Evolutionary conservation across 257 asterid species (phyloP).

Genomic region (Primulina huaijiensis): DNA sequence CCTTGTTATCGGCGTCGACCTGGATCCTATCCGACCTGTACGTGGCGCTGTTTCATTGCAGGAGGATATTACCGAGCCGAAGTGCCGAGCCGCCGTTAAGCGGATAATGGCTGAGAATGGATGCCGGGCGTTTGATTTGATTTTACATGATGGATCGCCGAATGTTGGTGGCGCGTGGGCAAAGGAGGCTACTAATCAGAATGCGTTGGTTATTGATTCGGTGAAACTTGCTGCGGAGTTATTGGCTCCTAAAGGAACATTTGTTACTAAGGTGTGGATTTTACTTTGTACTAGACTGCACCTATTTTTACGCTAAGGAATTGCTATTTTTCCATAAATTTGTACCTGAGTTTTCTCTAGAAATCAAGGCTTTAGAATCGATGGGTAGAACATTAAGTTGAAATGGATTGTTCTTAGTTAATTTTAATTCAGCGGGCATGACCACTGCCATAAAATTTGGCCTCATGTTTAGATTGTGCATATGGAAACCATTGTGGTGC

Average conservation of each 20-base stretch:
- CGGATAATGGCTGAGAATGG: slow-evolving; percentile 77
- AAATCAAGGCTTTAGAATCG: not conserved
- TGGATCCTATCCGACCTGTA: slow-evolving; percentile 73
- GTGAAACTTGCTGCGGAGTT: slow-evolving; percentile 80
- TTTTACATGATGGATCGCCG: slow-evolving; percentile 89
- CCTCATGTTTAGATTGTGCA: not conserved
- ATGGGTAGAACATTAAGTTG: too few relatives aligned
- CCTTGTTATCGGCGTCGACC: slow-evolving; percentile 83
- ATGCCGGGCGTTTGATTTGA: slow-evolving; percentile 65
- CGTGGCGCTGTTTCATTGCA: slow-evolving; percentile 78
- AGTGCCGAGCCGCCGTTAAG: slow-evolving; percentile 61
- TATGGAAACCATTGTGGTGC: not conserved
- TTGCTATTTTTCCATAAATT: not conserved
- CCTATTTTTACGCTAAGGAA: not conserved
- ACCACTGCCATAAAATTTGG: not conserved
- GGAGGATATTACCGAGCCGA: slow-evolving; percentile 70
- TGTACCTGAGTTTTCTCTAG: not conserved
- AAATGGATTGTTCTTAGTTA: not conserved
- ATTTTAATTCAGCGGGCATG: not conserved
- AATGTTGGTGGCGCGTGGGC: slow-evolving; percentile 98
- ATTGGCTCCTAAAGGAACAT: slow-evolving; percentile 83
- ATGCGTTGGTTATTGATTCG: slow-evolving; percentile 81
- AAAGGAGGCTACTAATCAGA: slow-evolving; percentile 85
- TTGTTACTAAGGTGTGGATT: slow-evolving; percentile 67
- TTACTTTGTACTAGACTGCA: not conserved